Percentiles rank a stretch among this genome's conserved stretches.
Conservation (phyloP, 2,329 filamentous ascomycete species). For the Exophiala viscosa region DNA sequence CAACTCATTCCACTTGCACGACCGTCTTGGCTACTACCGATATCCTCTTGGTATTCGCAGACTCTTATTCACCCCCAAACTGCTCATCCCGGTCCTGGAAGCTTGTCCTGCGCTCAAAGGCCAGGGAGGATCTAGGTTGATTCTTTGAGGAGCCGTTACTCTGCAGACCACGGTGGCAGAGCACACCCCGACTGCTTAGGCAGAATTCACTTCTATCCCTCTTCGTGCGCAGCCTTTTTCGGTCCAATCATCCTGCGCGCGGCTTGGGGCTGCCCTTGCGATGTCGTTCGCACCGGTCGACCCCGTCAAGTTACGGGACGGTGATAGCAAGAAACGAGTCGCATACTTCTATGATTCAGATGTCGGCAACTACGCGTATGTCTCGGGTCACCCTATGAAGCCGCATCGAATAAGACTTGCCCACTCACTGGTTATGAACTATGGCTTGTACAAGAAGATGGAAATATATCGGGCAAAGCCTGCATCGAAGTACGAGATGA, state of each 20-base stretch:
- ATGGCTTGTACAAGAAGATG: conserved; percentile 69
- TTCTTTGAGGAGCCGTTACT: background rate
- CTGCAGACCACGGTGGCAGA: background rate
- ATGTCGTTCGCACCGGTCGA: conserved; percentile 58
- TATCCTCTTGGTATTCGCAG: too few species aligned
- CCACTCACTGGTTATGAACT: conserved; percentile 66
- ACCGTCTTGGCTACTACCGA: too few species aligned
- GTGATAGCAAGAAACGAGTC: conserved; percentile 68
- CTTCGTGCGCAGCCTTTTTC: background rate
- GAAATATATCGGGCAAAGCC: conserved; percentile 76
- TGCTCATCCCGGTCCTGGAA: too few species aligned
- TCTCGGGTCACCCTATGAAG: conserved; percentile 68
- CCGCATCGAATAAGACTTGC: conserved; percentile 66
- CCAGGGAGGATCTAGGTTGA: too few species aligned
- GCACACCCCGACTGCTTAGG: too few species aligned
- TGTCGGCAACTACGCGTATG: conserved; percentile 97
- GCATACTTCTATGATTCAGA: conserved; percentile 99
- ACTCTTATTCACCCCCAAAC: too few species aligned
- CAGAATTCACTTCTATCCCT: background rate
- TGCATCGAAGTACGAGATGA: conserved; percentile 68
- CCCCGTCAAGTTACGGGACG: conserved; percentile 44
- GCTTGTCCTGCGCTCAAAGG: too few species aligned
- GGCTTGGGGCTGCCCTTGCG: conserved; percentile 12
- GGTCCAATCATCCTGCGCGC: background rate
- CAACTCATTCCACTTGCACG: background rate